Base-by-base conservation (phyloP, 345 rosid genomes). In the Limnanthes douglasii region DNA sequence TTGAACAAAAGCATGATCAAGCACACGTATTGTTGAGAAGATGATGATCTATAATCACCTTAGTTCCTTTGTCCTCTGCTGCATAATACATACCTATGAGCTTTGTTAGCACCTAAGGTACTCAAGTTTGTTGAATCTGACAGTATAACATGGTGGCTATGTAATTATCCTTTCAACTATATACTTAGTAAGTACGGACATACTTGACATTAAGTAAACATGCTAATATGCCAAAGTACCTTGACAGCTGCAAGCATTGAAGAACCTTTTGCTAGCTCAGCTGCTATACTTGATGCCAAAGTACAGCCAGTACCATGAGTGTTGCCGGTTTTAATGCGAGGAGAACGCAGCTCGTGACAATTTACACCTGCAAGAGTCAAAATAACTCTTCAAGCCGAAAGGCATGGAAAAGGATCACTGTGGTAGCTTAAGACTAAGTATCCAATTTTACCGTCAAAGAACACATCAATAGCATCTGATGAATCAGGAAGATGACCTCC, bases 291-390 rank as follows among this genome's bases (percentile, higher is more conserved):
- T n/a, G 98, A 90, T 23, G 95, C 98, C 73, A 90, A 57, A 42
- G 73, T 90, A 66, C 98, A 90, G 37, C 98, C 98, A 41, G 98
- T 79, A 37, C 98, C 98, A 48, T 84, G 95, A 49, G 92, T 74
- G 35, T 84, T 84, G 37, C 51, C 62, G 45, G 95, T 90, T 50
- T 55, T 56, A 51, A 84, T 43, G 21, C 98, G 86, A 28, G 77
- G 45, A 14, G 79, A 66, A 41, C 53, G 50, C 42, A 90, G 62
- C 42, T 79, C 94, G 47, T 74, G 57, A 56, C 62, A 63, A 18
- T 66, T 64, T 31, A 60, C 48, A 14, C 97, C 95, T 88, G 64
- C 14, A 21, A 39, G 34, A 39, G 17, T 30, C 24, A 21, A n/a
- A 39, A 1, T 31, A 37, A 39, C 15, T 30, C 23, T 43, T 7